Percentiles rank a stretch among this genome's conserved stretches.
phyloP scores from a whole-genome alignment of 176 grass and related monocot species.

The Hsuehochloa calcarea region DNA sequence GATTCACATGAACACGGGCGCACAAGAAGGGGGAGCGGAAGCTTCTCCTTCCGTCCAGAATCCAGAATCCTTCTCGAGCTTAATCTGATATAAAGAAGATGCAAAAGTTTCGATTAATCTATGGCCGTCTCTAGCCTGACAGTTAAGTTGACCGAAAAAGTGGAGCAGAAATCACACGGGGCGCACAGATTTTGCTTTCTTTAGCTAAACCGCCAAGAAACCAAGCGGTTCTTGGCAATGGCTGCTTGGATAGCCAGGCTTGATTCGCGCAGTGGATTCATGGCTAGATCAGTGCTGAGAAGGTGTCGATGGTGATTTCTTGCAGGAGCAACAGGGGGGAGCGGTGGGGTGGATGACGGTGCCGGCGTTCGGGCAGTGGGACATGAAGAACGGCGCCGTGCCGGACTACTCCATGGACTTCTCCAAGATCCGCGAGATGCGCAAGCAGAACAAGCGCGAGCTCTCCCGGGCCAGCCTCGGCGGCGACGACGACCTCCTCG shows the following conservation, averaged over 20 bases:
- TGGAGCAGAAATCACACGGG: not conserved
- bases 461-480: slow-evolving; percentile 62
- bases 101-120: not conserved
- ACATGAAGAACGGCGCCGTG: slow-evolving; percentile 72
- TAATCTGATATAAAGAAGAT: not conserved
- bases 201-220: not conserved
- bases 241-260: not conserved
- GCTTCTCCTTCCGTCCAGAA: not conserved
- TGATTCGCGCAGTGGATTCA: not conserved
- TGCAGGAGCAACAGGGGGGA: slow-evolving; percentile 24
- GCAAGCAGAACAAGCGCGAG: slow-evolving; percentile 84
- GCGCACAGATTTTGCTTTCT: not conserved
- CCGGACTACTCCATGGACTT: slow-evolving; percentile 90
- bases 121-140: not conserved
- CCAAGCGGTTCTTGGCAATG: not conserved
- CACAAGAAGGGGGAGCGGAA: not conserved
- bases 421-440: slow-evolving; percentile 87
- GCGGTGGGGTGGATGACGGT: slow-evolving; percentile 63
- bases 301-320: not conserved
- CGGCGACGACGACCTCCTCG: slow-evolving; percentile 58
- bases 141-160: not conserved
- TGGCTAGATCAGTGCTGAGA: not conserved
- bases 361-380: slow-evolving; percentile 80
- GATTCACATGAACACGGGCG: not conserved
- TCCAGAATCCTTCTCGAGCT: not conserved